Evolutionary conservation across 345 rosid genomes (phyloP).

Genomic region (Viola odorata): DNA sequence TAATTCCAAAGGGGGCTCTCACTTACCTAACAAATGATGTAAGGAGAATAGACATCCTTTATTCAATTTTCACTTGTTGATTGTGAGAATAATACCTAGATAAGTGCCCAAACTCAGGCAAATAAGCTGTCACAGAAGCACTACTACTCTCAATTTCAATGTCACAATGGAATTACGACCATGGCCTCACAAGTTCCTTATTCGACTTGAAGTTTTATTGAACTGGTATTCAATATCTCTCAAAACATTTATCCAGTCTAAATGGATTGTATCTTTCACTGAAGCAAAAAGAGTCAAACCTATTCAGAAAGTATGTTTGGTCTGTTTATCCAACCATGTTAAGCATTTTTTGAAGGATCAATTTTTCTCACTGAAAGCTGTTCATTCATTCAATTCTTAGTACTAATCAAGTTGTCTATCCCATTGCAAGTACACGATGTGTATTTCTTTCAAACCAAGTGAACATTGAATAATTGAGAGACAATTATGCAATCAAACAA

Average conservation of each 20-base stretch:
- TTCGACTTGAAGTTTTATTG: neutral
- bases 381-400: neutral
- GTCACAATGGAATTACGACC: neutral
- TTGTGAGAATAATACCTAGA: neutral
- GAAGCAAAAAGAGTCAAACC: neutral
- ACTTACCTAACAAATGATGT: neutral
- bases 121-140: neutral
- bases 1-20: neutral
- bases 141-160: too few species aligned
- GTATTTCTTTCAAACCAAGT: too few species aligned
- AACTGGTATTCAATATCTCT: neutral
- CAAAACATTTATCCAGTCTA: neutral
- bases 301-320: too few species aligned
- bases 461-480: too few species aligned
- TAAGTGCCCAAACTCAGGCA: neutral
- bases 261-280: neutral
- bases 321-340: neutral
- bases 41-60: neutral
- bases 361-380: neutral
- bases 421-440: too few species aligned
- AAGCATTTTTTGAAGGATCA: neutral
- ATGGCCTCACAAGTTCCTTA: neutral
- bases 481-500: too few species aligned
- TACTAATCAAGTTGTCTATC: too few species aligned
- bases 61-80: neutral